Evolutionary conservation across 2,329 filamentous ascomycete species (phyloP).

Genomic region (Venturia oleaginea): DNA sequence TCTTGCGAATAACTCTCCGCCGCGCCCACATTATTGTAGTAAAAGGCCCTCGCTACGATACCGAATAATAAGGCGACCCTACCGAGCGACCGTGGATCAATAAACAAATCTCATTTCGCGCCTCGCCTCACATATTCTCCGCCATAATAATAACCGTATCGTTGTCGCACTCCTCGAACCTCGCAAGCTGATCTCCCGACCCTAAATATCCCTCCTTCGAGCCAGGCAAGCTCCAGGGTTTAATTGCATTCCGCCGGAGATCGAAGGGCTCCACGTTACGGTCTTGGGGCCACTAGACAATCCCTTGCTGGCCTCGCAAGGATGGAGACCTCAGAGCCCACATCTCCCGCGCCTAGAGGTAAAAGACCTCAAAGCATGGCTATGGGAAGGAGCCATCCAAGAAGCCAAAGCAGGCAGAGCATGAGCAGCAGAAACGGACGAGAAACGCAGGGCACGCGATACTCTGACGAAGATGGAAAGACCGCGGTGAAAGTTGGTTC

Average conservation of each 20-base stretch:
- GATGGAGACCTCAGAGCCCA: not conserved
- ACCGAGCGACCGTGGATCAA: not conserved
- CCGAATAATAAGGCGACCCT: not conserved
- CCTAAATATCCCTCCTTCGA: not conserved
- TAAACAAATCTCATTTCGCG: constrained; percentile 2
- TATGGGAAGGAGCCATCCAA: constrained; percentile 52
- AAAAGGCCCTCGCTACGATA: not conserved
- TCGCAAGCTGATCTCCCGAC: not conserved
- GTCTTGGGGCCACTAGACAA: not conserved
- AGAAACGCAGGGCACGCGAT: constrained; percentile 64
- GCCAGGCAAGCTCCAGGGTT: not conserved
- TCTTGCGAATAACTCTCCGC: not conserved
- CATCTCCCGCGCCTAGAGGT: not conserved
- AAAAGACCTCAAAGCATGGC: constrained; percentile 69
- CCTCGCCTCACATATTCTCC: not conserved
- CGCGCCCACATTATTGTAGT: not conserved
- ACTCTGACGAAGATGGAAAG: constrained; percentile 81
- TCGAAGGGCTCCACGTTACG: not conserved
- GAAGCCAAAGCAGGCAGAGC: constrained; percentile 80
- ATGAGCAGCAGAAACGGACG: constrained; percentile 71
- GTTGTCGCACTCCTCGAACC: not conserved
- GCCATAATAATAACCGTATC: no score
- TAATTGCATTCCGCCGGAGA: not conserved
- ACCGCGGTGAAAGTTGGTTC: constrained; percentile 94
- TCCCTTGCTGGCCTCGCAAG: constrained; percentile 5